Conservation (phyloP, 768 basidiomycete genomes). For the Suillus ampliporus region DNA sequence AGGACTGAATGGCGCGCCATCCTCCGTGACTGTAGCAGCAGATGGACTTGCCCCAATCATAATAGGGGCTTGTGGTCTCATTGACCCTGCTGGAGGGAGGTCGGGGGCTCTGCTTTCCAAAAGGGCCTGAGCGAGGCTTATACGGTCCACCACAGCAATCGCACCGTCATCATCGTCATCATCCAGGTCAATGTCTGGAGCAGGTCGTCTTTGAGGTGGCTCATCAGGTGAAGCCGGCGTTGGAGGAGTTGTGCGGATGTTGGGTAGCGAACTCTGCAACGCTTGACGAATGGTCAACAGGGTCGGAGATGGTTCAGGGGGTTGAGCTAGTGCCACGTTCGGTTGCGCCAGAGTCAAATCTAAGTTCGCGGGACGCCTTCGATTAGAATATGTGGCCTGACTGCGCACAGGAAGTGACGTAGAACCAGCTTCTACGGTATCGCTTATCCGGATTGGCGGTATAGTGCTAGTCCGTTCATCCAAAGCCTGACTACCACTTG, state of each 20-base stretch:
- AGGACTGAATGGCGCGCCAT: conserved; percentile 49
- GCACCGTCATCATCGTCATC: conserved; percentile 60
- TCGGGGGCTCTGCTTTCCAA: conserved; percentile 81
- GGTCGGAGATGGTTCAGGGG: conserved; percentile 63
- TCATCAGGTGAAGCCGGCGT: conserved; percentile 26
- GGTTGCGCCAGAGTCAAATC: conserved; percentile 57
- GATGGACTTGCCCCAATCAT: conserved; percentile 55
- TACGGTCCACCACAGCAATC: conserved; percentile 55
- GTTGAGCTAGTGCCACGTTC: conserved; percentile 38
- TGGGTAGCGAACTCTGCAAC: conserved; percentile 53
- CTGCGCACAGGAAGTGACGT: conserved; percentile 36
- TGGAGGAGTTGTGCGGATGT: conserved; percentile 24
- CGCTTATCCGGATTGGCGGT: conserved; percentile 36
- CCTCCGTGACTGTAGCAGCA: conserved; percentile 44
- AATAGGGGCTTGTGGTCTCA: conserved; percentile 71
- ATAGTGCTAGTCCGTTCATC: conserved; percentile 81
- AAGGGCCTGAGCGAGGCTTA: conserved; percentile 75
- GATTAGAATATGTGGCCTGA: conserved; percentile 36
- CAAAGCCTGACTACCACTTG: conserved; percentile 80
- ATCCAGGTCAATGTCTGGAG: conserved; percentile 50
- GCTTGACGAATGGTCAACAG: conserved; percentile 71
- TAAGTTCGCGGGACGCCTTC: conserved; percentile 71
- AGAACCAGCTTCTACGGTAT: conserved; percentile 22
- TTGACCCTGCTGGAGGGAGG: conserved; percentile 71
- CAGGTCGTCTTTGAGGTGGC: conserved; percentile 44